These are phyloP conservation scores for Luffa acutangula DNA, from an alignment of 306 rosid genomes.

Conservation along the genomic window DNA sequence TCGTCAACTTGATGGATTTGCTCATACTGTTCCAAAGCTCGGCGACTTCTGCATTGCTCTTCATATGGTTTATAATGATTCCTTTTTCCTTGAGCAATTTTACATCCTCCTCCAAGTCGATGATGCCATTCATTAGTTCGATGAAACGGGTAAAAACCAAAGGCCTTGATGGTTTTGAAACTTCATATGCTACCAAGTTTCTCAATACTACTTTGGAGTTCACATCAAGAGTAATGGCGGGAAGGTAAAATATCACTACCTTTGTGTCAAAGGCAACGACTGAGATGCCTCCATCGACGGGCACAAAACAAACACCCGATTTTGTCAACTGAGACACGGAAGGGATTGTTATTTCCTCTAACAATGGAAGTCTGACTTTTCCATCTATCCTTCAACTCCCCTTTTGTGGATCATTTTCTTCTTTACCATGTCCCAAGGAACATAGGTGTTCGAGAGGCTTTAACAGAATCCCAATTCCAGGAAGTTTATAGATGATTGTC, in stretches of 20 bases:
- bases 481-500: conserved; percentile 46
- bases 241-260: conserved; percentile 40
- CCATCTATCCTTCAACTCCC: conserved; percentile 12
- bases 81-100: conserved; percentile 43
- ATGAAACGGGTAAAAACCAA: conserved; percentile 57
- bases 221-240: conserved; percentile 38
- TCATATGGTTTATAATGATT: conserved; percentile 45
- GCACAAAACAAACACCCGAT: conserved; percentile 34
- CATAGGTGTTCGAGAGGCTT: conserved; percentile 23
- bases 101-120: conserved; percentile 57
- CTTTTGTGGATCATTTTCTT: conserved; percentile 19
- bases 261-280: conserved; percentile 37
- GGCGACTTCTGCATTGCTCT: conserved; percentile 56
- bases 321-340: conserved; percentile 34
- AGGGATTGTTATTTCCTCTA: conserved; percentile 68
- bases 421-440: conserved; percentile 13
- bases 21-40: conserved; percentile 65
- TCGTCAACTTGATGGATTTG: conserved; percentile 51
- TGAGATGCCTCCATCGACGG: conserved; percentile 34
- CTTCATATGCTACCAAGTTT: conserved; percentile 72
- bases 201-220: conserved; percentile 46
- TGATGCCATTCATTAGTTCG: conserved; percentile 64
- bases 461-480: conserved; percentile 29
- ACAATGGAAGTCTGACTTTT: conserved; percentile 29
- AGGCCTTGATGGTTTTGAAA: conserved; percentile 47